Evolutionary conservation across 1,284 basidiomycete species (phyloP), one percentile per base, ranked within the genome.

Genomic region (Hemileccinum hortonii): DNA sequence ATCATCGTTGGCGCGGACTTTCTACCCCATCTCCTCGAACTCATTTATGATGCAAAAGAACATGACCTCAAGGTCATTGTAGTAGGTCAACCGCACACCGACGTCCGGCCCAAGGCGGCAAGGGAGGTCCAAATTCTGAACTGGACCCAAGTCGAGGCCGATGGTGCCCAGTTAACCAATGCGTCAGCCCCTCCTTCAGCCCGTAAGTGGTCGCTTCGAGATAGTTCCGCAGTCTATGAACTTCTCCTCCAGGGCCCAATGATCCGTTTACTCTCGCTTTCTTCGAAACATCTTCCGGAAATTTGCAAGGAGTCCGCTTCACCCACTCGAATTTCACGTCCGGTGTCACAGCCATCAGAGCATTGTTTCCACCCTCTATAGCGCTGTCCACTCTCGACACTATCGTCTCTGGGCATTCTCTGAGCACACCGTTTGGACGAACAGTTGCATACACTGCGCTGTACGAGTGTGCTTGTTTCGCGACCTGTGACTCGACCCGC

Each of bases 271-370:
- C 84, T 4, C 76, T 89, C 6, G 78, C 83, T 0, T 88, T 87
- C 73, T 87, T 78, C 60, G 69, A 76, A 52, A 73, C 75, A 2
- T 62, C 75, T 24, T 69, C 75, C 16, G 83, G 84, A 32, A 74
- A 76, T 43, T 61, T 86, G 9, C 79, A 79, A 54, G 85, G 79
- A 29, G 79, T 79, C 8, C 83, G 84, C 52, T 70, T 92, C 39
- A 88, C 87, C 0, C 89, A 92, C 62, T 80, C 87, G 61, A 90
- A 90, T 57, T 65, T 91, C 51, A 91, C 87, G 3, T 86, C 90
- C 12, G 90, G 86, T 41, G 84, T 90, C n/a, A 80, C 86, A 3
- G 86, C 86, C 4, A 75, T 79, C 19, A 82, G 84, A 42, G 76
- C 80, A 6, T 67, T 91, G 24, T 77, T 92, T 47, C 87, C 90